A percentile compares a stretch with the other conserved stretches of the same genome.
phyloP scores from a whole-genome alignment of 2,329 filamentous ascomycete genomes.

The Aulographum hederae region DNA sequence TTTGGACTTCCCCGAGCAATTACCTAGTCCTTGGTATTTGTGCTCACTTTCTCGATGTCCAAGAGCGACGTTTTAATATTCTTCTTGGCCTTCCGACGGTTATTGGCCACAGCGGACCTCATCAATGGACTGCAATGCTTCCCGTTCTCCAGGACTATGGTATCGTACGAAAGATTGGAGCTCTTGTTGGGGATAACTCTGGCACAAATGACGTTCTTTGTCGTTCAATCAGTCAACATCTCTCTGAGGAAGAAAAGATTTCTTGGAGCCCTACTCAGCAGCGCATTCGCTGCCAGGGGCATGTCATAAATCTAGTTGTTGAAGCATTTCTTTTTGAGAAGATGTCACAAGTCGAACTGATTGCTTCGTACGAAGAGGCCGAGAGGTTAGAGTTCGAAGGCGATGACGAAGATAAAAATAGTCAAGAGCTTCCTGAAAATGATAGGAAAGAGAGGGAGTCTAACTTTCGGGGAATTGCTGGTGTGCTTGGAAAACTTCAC shows the following conservation, averaged over 20 bases:
- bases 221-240: constrained; percentile 2
- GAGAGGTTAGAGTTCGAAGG: constrained; percentile 1
- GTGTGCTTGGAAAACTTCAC: constrained; percentile 5
- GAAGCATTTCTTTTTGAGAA: constrained; percentile 5
- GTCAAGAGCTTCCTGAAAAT: neutral
- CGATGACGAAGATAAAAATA: constrained; percentile 1
- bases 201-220: constrained; percentile 4
- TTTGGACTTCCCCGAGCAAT: neutral
- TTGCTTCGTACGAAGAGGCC: constrained; percentile 3
- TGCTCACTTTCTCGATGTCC: neutral
- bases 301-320: constrained; percentile 5
- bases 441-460: neutral
- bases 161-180: constrained; percentile 4
- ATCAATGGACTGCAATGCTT: constrained; percentile 1
- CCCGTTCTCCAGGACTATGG: constrained; percentile 4
- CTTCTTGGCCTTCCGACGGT: neutral
- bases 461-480: constrained; percentile 3
- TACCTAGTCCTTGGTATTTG: constrained; percentile 1
- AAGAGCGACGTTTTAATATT: constrained; percentile 1
- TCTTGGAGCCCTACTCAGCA: constrained; percentile 1
- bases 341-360: constrained; percentile 1
- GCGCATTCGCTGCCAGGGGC: constrained; percentile 4
- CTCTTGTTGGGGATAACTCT: constrained; percentile 2
- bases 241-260: constrained; percentile 3
- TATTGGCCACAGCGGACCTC: neutral